Conservation (phyloP, 2,329 filamentous ascomycete genomes). For the Beauveria varroae region DNA sequence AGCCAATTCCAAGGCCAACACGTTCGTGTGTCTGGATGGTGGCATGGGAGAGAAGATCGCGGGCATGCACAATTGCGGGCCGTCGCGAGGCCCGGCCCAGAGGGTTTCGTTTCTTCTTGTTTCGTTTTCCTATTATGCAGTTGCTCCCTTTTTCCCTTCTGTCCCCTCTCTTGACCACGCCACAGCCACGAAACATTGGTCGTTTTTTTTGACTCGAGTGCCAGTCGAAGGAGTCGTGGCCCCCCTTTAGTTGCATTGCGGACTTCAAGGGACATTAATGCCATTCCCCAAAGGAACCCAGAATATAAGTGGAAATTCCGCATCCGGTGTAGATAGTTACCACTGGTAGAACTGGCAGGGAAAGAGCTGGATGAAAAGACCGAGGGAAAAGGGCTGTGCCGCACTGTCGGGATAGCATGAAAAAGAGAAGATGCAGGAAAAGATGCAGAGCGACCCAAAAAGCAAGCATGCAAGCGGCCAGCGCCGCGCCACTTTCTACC, state of each 20-base stretch:
- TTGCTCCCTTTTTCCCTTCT: background rate
- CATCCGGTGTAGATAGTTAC: too few relatives aligned
- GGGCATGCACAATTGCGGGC: background rate
- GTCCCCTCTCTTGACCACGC: background rate
- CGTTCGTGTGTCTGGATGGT: background rate
- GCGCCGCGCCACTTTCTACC: background rate
- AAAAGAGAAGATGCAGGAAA: background rate
- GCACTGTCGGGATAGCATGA: background rate
- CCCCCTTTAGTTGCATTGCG: background rate
- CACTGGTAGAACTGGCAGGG: background rate
- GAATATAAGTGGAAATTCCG: background rate
- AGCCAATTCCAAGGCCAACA: background rate
- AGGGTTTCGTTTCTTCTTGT: background rate
- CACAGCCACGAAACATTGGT: background rate
- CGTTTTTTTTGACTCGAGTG: background rate
- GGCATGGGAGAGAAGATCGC: background rate
- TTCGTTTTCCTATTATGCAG: background rate
- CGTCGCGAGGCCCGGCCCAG: background rate
- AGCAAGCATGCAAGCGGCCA: background rate
- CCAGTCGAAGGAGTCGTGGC: background rate
- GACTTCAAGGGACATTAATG: background rate
- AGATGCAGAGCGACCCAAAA: constrained; percentile 1
- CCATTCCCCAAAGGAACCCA: background rate
- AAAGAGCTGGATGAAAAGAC: background rate
- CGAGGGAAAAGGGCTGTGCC: background rate